Evolutionary conservation across 2,329 filamentous ascomycete genomes (phyloP), one percentile per base, ranked within the genome.

Genomic region (Colletotrichum caudatum): DNA sequence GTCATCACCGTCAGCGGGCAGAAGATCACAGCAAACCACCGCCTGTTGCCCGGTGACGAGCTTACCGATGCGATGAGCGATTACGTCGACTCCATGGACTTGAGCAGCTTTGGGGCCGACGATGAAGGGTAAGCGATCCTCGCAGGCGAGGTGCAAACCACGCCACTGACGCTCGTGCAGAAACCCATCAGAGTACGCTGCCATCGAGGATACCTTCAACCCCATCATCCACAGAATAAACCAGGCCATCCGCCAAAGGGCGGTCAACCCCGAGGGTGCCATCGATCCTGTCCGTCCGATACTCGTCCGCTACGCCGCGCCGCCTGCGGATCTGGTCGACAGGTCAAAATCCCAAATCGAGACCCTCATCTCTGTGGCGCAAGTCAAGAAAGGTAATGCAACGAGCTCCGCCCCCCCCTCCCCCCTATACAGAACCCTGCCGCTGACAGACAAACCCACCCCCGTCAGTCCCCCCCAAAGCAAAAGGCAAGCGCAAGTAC

Each of bases 41-140:
- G 94, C 46, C 91, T 97, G 71, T 85, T 99, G 2, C 96, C 96
- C 0, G 91, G 85, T 12, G 87, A 93, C 2, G 89, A 93, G 41
- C 86, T 99, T 33, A 87, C 89, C 65, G 84, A 91, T 60, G 92
- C 94, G 1, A 98, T 99, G 95, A 92, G 91, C 79, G 90, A 94
- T 74, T 98, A 95, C 76, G 94, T 99, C 9, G 94, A 98, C 79
- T 90, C 89, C 9, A 97, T 99, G 95, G 95, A 98, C 77, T 84
- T 99, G 2, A 92, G 92, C 1, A 86, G 81, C 0, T 90, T 92
- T 76, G 92, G 87, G 12, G 87, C 85, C 57, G 92, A 97, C 76
- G 93, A 96, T 57, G 88, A 95, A 54, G 93, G 91, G 89, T 93
- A 77, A 86, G 54, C n/a, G 76, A 29, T 14, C n/a, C 5, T n/a